Evolutionary conservation across 2,329 filamentous ascomycete species (phyloP).

Genomic region (Penicillium sp.): DNA sequence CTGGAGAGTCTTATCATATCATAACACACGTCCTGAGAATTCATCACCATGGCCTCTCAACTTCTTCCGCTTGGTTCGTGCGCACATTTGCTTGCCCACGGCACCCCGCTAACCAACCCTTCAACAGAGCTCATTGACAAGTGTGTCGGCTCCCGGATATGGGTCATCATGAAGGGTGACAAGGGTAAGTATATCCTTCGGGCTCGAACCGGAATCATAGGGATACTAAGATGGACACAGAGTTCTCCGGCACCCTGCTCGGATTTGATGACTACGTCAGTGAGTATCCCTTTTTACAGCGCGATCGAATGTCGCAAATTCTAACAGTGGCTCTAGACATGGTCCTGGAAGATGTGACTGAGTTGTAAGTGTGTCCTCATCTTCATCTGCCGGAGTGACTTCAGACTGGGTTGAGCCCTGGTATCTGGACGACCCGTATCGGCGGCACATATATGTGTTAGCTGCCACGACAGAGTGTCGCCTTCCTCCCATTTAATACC

Average conservation of each 20-base stretch:
- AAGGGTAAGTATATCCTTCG: slow-evolving; percentile 63
- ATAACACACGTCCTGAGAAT: background rate
- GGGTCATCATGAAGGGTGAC: slow-evolving; percentile 99
- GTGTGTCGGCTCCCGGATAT: slow-evolving; percentile 95
- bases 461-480: no score
- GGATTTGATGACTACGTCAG: slow-evolving; percentile 99
- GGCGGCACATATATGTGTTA: no score
- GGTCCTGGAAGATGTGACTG: slow-evolving; percentile 95
- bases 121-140: slow-evolving; percentile 91
- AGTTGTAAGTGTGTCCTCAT: slow-evolving; percentile 66
- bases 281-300: slow-evolving; percentile 56
- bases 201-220: background rate
- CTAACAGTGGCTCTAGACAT: slow-evolving; percentile 64
- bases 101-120: slow-evolving; percentile 26
- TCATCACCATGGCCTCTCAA: slow-evolving; percentile 63
- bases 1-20: background rate
- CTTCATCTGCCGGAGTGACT: background rate
- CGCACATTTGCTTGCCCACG: slow-evolving; percentile 6
- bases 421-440: no score
- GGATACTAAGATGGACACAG: slow-evolving; percentile 48
- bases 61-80: slow-evolving; percentile 66
- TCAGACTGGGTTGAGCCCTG: no score
- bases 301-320: slow-evolving; percentile 10
- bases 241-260: slow-evolving; percentile 90
- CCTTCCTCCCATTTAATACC: no score